A percentile compares a stretch with the other conserved stretches of the same genome.
These are phyloP conservation scores for Sclerotinia glacialis DNA, from an alignment of 2,329 filamentous ascomycete species.

Conservation along the genomic window DNA sequence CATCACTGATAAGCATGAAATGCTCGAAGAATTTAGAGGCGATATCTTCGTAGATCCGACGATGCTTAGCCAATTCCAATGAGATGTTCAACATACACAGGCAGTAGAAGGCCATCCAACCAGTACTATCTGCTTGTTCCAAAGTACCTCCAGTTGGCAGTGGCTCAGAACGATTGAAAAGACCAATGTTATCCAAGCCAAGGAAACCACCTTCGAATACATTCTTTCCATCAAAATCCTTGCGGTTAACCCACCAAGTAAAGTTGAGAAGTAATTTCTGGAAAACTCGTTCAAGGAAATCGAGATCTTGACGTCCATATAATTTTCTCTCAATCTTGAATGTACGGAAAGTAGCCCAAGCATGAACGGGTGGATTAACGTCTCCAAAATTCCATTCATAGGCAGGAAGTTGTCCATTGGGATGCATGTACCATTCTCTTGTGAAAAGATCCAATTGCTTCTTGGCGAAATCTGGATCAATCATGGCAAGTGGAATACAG, in stretches of 20 bases:
- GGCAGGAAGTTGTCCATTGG: slow-evolving; percentile 89
- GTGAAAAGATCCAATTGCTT: slow-evolving; percentile 96
- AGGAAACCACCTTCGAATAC: slow-evolving; percentile 96
- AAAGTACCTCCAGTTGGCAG: slow-evolving; percentile 89
- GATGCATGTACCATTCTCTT: slow-evolving; percentile 98
- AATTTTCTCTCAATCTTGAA: slow-evolving; percentile 99
- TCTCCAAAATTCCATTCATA: slow-evolving; percentile 98
- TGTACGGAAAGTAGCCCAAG: slow-evolving; percentile 90
- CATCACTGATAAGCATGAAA: slow-evolving; percentile 96
- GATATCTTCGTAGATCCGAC: slow-evolving; percentile 93
- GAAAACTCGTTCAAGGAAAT: slow-evolving; percentile 94
- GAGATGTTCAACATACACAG: slow-evolving; percentile 96
- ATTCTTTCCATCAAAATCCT: slow-evolving; percentile 92
- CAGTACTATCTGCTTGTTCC: slow-evolving; percentile 95
- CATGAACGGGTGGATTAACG: slow-evolving; percentile 94
- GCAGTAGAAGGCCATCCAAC: slow-evolving; percentile 99
- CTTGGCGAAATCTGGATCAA: slow-evolving; percentile 96
- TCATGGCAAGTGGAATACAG: slow-evolving; percentile 93
- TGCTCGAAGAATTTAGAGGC: slow-evolving; percentile 99
- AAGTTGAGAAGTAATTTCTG: slow-evolving; percentile 95
- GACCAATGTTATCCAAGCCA: slow-evolving; percentile 91
- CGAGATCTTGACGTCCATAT: slow-evolving; percentile 89
- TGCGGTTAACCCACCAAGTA: slow-evolving; percentile 99
- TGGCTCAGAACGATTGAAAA: slow-evolving; percentile 96
- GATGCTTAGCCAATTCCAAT: slow-evolving; percentile 90